These are phyloP conservation scores for Diaporthe sp. DNA, from an alignment of 2,329 filamentous ascomycete species.

Conservation along the genomic window DNA sequence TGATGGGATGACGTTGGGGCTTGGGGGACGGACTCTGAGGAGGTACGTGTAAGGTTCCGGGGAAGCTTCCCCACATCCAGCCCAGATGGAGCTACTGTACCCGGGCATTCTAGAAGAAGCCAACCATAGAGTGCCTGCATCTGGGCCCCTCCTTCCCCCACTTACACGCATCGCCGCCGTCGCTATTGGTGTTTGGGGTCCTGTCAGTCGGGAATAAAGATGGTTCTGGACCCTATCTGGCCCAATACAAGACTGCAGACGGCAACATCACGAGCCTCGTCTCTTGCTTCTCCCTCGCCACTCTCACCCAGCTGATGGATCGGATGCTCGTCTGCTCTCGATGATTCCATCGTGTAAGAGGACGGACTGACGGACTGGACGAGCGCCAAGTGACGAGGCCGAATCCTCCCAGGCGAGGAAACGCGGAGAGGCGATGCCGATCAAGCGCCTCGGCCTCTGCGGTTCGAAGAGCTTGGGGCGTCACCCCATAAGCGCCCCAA, in stretches of 20 bases:
- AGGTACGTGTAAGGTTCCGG: constrained; percentile 12
- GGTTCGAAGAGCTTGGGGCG: neutral
- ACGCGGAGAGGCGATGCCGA: constrained; percentile 14
- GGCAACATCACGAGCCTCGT: neutral
- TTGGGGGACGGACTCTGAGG: neutral
- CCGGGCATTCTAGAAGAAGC: constrained; percentile 16
- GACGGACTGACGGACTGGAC: neutral
- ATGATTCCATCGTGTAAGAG: neutral
- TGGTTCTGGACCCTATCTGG: neutral
- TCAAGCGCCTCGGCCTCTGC: constrained; percentile 23
- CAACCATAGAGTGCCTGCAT: neutral
- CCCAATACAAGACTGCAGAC: neutral
- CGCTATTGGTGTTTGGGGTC: constrained; percentile 15
- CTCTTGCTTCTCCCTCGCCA: neutral
- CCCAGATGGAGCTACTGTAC: constrained; percentile 3
- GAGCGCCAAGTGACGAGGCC: neutral
- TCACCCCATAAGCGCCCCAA: constrained; percentile 2
- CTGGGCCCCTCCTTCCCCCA: neutral
- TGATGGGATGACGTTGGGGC: constrained; percentile 17
- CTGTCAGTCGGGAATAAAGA: constrained; percentile 23
- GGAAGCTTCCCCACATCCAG: constrained; percentile 29
- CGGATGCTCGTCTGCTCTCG: neutral
- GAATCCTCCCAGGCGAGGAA: neutral
- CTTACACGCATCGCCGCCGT: neutral
- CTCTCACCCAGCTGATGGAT: neutral